phyloP scores from a whole-genome alignment of 1,284 basidiomycete species.

The Leccinum subatratum region DNA sequence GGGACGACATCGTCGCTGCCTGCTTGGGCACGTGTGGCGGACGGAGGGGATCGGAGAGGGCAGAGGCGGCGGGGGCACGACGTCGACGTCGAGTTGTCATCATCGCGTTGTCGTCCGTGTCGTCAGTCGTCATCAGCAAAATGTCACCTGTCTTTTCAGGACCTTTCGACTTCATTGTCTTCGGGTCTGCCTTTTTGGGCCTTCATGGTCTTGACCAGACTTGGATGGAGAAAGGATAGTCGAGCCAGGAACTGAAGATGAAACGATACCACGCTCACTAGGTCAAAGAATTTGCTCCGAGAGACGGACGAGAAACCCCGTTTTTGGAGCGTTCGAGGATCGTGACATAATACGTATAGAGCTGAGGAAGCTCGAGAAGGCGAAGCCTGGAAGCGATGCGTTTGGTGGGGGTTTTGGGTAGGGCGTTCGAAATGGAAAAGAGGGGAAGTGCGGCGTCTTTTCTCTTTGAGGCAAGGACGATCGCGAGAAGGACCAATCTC shows the following conservation, averaged over 20 bases:
- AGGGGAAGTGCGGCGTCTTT: constrained; percentile 53
- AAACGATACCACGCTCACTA: constrained; percentile 65
- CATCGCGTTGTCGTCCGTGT: too few relatives aligned
- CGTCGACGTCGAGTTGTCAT: too few relatives aligned
- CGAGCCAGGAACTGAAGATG: constrained; percentile 29
- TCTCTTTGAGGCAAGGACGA: constrained; percentile 64
- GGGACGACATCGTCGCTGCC: too few relatives aligned
- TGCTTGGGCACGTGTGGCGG: too few relatives aligned
- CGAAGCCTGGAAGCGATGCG: constrained; percentile 38
- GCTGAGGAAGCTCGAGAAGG: constrained; percentile 51
- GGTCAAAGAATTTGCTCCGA: constrained; percentile 69
- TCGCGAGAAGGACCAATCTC: constrained; percentile 59
- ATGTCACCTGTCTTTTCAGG: too few relatives aligned
- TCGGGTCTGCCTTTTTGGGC: too few relatives aligned
- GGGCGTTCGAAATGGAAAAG: constrained; percentile 32
- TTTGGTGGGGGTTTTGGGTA: constrained; percentile 49
- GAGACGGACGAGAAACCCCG: constrained; percentile 56
- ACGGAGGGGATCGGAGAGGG: too few relatives aligned
- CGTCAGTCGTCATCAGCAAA: too few relatives aligned
- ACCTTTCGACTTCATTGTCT: too few relatives aligned
- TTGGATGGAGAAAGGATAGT: constrained; percentile 40
- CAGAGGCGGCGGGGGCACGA: neutral
- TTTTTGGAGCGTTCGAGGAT: constrained; percentile 54
- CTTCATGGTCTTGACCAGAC: constrained; percentile 25
- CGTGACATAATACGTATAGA: constrained; percentile 59